Evolutionary conservation across 108 stramenopile species (phyloP), one percentile per base, ranked within the genome.

Genomic region (Discostella stelligeroides): DNA sequence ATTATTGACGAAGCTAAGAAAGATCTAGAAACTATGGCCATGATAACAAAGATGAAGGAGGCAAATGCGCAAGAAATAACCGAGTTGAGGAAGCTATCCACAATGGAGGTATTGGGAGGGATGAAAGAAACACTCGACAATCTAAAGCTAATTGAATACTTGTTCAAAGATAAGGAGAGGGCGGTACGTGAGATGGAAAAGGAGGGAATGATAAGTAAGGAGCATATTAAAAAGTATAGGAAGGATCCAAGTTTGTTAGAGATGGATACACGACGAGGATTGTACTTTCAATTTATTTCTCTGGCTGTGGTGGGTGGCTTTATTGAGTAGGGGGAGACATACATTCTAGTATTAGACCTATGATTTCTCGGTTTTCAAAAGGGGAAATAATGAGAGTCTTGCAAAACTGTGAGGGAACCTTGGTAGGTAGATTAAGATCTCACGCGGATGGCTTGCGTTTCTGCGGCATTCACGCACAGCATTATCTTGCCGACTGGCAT

Each of bases 151-250:
- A 50, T 86, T 27, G 89, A 90, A 47, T 60, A 72, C 46, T 67
- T 90, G 29, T 90, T 90, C 60, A 43, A 75, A 30, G 83, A 90
- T 63, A 80, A 80, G 34, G 79, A 80, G 46, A 63, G 63, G 59
- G 89, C 89, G 20, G 75, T 90, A 15, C 48, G 39, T 18, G 86
- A 73, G 66, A 76, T 88, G 78, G 75, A 86, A 51, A 74, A 84
- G 46, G 89, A 85, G 60, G 89, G 89, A n/a, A 60, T 90, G 85
- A 86, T 90, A 28, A 59, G 68, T 24, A 74, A 81, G 49, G 75
- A 73, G 27, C 75, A 83, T 48, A 34, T 89, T 23, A 68, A 82
- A n/a, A 68, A 75, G 38, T 89, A 89, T 57, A 71, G 71, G 63
- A 73, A 85, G 55, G 79, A 88, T 63, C 89, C 87, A 1, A 56